Base-by-base conservation (phyloP, 2,329 filamentous ascomycete genomes). In the Diaporthe aspalathi region DNA sequence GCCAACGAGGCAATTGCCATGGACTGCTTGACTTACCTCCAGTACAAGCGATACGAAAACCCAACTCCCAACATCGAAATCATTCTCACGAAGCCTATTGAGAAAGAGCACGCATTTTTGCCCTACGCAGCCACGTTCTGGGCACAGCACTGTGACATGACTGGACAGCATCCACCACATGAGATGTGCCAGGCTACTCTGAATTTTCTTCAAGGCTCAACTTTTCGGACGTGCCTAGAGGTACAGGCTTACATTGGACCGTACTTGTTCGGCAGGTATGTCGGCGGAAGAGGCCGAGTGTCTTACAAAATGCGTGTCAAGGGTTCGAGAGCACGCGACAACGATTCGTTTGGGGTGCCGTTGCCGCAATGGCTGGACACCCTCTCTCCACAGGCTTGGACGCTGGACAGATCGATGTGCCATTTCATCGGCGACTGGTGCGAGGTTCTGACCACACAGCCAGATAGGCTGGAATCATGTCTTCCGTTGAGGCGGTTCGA, bases 371-470 rank as follows among this genome's bases (percentile, higher is more conserved):
- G 32, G 32, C 53, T 57, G 32, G 53, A 57, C 35, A 57, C 6
- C 12, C n/a, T 40, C 32, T 57, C 53, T 3, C 24, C n/a, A 2
- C 53, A 57, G n/a, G 53, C n/a, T 1, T 40, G 20, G n/a, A 40
- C n/a, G 3, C 32, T 57, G 32, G 53, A 57, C n/a, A 40, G 53
- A 14, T 57, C 53, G 22, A 24, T 57, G 32, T 57, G 53, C 35
- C 53, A 57, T 5, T 57, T 57, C 35, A 57, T 57, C n/a, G 35
- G 53, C 12, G 53, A 57, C n/a, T 57, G 53, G 53, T n/a, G 53
- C 53, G 53, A 57, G n/a, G 53, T 57, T 24, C 53, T 57, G 9
- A 40, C 38, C 8, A 14, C 35, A 17, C 35, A 57, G 3, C 53
- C 53, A 24, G 53, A 57, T 16, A 14, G 53, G 11, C 53, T 57